Evolutionary conservation across 108 stramenopile genomes (phyloP), one percentile per base, ranked within the genome.

Genomic region (Hondaea fermentalgiana): DNA sequence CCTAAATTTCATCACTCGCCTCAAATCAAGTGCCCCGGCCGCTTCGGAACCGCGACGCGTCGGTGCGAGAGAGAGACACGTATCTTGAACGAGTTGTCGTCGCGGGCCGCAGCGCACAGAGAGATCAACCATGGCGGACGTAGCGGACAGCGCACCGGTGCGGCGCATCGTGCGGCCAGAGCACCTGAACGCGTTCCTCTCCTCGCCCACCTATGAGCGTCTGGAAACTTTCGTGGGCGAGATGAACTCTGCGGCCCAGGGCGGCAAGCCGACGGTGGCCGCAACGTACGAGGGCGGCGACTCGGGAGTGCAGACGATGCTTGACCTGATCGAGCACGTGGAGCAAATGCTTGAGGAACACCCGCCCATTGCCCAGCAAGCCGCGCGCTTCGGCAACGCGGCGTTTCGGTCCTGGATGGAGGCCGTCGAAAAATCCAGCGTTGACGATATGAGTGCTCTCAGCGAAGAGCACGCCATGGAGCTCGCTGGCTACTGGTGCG

Each of bases 401-500:
- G 45, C 76, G 10, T 83, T 83, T 23, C 76, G 76, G 4, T 10
- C 19, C 6, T 83, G 51, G 45, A 12, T 35, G 17, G 49, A 83
- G 51, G 49, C 49, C 25, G 10, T 53, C 12, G 43, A 23, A 6
- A 23, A 8, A 6, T 6, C 14, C 19, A 53, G 49, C 49, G 76
- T 25, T 6, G 76, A 83, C 16, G 49, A 83, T 12, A 83, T 83
- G 76, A 17, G 43, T 17, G 45, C 45, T 10, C 49, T 83, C 49
- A 53, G 49, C 25, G 19, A 8, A 6, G 76, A 83, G 10, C 76
- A 83, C 51, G 76, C 76, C 49, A 35, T 45, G 51, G 94, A 94
- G 91, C 57, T 93, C 19, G 45, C 88, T 6, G 92, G 92, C 29
- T 93, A 93, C 51, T 47, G 93, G 17, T 23, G 49, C 47, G 89